Conservation (phyloP, 495 filamentous ascomycete species). For the Immersiella caudata region DNA sequence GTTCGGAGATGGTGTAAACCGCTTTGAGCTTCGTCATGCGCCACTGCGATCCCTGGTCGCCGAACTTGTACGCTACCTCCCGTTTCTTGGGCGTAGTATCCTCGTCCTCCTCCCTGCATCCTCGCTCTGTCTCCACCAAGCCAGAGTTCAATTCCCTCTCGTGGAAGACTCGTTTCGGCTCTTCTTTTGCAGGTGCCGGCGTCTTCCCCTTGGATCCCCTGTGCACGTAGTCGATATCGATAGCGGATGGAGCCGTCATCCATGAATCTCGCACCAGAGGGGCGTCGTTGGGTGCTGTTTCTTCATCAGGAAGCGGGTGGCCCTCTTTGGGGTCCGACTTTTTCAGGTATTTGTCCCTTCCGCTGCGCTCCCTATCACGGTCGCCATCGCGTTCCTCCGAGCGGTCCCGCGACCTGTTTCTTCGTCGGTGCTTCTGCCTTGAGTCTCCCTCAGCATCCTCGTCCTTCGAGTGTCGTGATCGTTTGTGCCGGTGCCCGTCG, state of each 20-base stretch:
- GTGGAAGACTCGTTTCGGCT: conserved; percentile 77
- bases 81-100: conserved; percentile 52
- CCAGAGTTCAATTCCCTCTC: conserved; percentile 75
- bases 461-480: conserved; percentile 48
- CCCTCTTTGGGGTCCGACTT: conserved; percentile 51
- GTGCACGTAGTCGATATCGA: conserved; percentile 85
- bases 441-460: conserved; percentile 40
- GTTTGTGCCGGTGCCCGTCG: conserved; percentile 47
- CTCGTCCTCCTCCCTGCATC: not conserved
- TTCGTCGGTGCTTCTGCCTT: conserved; percentile 20
- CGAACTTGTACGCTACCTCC: conserved; percentile 82
- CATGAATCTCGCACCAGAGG: conserved; percentile 70
- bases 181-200: conserved; percentile 58
- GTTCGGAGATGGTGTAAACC: conserved; percentile 78
- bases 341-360: conserved; percentile 43
- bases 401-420: conserved; percentile 22
- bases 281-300: conserved; percentile 37
- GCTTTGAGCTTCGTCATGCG: conserved; percentile 92
- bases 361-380: conserved; percentile 14
- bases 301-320: conserved; percentile 49
- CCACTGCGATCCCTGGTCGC: conserved; percentile 88
- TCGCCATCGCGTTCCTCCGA: conserved; percentile 26
- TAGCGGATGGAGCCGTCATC: conserved; percentile 85
- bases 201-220: conserved; percentile 57
- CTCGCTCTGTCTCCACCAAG: conserved; percentile 52